These are phyloP conservation scores for Polytrichum formosum DNA, from an alignment of 225 moss, liverwort and hornwort species.

Conservation along the genomic window DNA sequence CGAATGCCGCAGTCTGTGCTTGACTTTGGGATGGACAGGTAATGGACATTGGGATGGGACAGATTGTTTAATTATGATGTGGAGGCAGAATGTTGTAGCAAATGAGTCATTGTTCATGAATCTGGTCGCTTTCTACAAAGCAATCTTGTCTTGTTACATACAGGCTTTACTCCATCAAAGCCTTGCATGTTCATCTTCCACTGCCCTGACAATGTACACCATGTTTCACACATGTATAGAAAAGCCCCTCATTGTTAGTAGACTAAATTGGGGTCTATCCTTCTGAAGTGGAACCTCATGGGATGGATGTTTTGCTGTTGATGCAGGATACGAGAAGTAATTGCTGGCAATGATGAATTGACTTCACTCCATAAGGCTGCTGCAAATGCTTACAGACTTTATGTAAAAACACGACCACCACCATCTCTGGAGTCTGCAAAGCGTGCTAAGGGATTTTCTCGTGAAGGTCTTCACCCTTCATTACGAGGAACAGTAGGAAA, in stretches of 20 bases:
- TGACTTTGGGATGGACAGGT: conserved; percentile 77
- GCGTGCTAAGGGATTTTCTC: conserved; percentile 71
- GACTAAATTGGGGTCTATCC: neutral
- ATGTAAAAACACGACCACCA: conserved; percentile 77
- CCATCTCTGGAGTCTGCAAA: conserved; percentile 80
- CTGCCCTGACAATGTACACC: too few relatives aligned
- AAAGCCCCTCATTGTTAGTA: neutral
- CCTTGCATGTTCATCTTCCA: too few relatives aligned
- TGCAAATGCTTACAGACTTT: conserved; percentile 78
- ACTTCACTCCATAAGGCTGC: conserved; percentile 69
- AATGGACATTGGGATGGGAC: neutral
- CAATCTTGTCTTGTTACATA: too few relatives aligned
- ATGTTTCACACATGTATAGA: too few relatives aligned
- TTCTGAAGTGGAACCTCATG: neutral
- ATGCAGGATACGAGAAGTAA: conserved; percentile 60
- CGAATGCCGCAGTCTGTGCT: conserved; percentile 85
- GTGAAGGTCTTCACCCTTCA: conserved; percentile 84
- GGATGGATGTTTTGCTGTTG: neutral
- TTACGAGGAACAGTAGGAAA: conserved; percentile 55
- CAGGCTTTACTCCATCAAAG: too few relatives aligned
- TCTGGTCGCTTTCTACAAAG: too few relatives aligned
- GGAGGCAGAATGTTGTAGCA: neutral
- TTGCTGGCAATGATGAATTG: conserved; percentile 61
- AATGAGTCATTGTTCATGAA: too few relatives aligned
- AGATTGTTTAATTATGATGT: neutral